Evolutionary conservation across 2,329 filamentous ascomycete species (phyloP), one percentile per base, ranked within the genome.

Genomic region (Fusarium sp.): DNA sequence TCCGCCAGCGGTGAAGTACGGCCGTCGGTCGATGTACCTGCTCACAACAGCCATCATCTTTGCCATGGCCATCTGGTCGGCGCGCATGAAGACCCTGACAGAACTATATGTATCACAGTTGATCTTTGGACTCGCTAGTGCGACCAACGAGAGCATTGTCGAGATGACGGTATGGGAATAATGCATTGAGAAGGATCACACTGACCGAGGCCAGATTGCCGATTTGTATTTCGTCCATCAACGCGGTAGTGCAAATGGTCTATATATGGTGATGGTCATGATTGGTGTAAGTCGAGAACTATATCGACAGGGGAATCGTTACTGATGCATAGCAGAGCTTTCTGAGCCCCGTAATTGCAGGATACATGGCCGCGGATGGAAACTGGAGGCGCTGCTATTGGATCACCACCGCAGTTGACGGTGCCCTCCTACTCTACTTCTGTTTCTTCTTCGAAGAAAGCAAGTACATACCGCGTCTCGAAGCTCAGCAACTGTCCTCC

Each of bases 111-210:
- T 35, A 11, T 50, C 57, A 1, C 72, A 76, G 19, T 40, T 78
- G 1, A 69, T 79, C 0, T 77, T 78, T 56, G 82, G 82, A 0
- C 57, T 83, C 11, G 80, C 81, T 3, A 81, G 80, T 37, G 79
- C 82, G 3, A 79, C 78, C 3, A 82, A 82, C 42, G 81, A 83
- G 60, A 77, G 80, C 7, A 80, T 82, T 43, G 77, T 78, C 5
- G 80, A 83, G 62, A 82, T 84, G 61, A 84, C 80, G 2, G 79
- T 79, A 54, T 16, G 56, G 16, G 12, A 10, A 40, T 56, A 43
- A 4, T 2, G 19, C 12, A 23, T 25, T 19, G 13, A 3, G 9
- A 16, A 19, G 21, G 16, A 10, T 18, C 7, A 15, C 9, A 3
- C 32, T 53, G 32, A 49, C 44, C 6, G 6, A 2, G 5, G 30